Evolutionary conservation across 768 basidiomycete species (phyloP), one percentile per base, ranked within the genome.

Genomic region (Lactarius pseudohatsudake): DNA sequence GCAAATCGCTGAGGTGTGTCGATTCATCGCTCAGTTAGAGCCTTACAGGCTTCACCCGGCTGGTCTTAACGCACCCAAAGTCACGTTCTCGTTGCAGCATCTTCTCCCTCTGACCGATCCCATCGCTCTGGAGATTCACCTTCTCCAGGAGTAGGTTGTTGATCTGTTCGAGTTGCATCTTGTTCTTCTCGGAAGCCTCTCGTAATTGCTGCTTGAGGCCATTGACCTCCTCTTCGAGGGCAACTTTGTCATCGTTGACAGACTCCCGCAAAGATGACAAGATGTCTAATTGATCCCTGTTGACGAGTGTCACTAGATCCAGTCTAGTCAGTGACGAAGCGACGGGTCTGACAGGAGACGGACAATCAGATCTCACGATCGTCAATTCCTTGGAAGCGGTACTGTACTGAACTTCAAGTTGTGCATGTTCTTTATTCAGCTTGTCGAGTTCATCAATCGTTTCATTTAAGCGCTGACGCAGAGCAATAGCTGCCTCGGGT

Each of bases 251-350:
- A 74, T 91, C 89, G 73, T 89, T 90, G 53, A 96, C 91, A 1
- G 91, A 94, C 65, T 94, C 92, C 50, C 96, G 88, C 32, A 97
- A 79, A 7, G 87, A 87, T 2, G 88, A 83, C 38, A 98, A 86
- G 65, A 96, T 94, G 61, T 96, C 95, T 26, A 95, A 80, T 75
- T 98, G 94, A 74, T 97, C 94, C 75, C 92, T 94, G 80, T 94
- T 91, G 55, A 98, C 90, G 54, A 98, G 83, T 55, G 86, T 91
- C 73, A 98, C 95, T 96, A 72, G 15, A 40, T 56, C 1, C 5
- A 61, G 16, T 5, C n/a, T n/a, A 41, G 56, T 16, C 15, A 70
- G 26, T 45, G 32, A 22, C 34, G 55, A 34, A 71, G 57, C 8
- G 69, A 64, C 43, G 41, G 30, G n/a, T 11, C 5, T 20, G 57